Evolutionary conservation across 352 stramenopile genomes (phyloP).

Genomic region (Phytopythium vexans): DNA sequence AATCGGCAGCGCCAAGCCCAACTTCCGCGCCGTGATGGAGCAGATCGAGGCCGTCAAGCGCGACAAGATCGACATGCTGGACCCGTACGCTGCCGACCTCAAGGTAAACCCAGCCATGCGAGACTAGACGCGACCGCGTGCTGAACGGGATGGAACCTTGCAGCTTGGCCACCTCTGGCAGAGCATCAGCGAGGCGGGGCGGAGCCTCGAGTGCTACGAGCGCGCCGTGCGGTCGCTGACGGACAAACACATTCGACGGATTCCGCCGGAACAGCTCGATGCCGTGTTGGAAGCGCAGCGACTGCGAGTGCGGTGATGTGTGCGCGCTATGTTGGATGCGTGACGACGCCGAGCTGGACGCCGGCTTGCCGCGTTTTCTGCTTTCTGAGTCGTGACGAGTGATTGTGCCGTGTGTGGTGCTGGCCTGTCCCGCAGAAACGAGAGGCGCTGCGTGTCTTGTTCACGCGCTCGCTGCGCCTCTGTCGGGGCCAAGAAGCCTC

Average conservation of each 20-base stretch:
- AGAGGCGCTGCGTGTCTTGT: slow-evolving; percentile 48
- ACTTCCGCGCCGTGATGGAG: slow-evolving; percentile 42
- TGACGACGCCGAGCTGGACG: too few species aligned
- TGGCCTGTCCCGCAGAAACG: slow-evolving; percentile 9
- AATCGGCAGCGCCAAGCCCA: slow-evolving; percentile 12
- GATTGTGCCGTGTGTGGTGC: not conserved
- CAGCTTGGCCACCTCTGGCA: slow-evolving; percentile 60
- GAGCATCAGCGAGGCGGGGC: slow-evolving; percentile 42
- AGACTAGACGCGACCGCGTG: too few species aligned
- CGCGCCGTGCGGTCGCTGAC: slow-evolving; percentile 33
- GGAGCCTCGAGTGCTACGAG: slow-evolving; percentile 51
- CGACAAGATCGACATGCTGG: slow-evolving; percentile 28
- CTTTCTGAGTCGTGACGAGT: not conserved
- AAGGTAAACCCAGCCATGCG: slow-evolving; percentile 24
- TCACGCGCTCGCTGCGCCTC: slow-evolving; percentile 27
- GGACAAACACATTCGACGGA: slow-evolving; percentile 22
- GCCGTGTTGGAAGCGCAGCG: slow-evolving; percentile 37
- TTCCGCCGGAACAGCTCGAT: slow-evolving; percentile 25
- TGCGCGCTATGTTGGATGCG: not conserved
- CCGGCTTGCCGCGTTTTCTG: not conserved
- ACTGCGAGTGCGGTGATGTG: slow-evolving; percentile 22
- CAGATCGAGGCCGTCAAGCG: slow-evolving; percentile 39
- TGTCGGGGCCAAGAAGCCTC: slow-evolving; percentile 39
- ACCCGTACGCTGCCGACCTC: slow-evolving; percentile 50
- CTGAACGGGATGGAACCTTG: not conserved